A percentile compares a stretch with the other conserved stretches of the same genome.
Conservation (phyloP, 2,329 filamentous ascomycete species). For the Verticillium longisporum region DNA sequence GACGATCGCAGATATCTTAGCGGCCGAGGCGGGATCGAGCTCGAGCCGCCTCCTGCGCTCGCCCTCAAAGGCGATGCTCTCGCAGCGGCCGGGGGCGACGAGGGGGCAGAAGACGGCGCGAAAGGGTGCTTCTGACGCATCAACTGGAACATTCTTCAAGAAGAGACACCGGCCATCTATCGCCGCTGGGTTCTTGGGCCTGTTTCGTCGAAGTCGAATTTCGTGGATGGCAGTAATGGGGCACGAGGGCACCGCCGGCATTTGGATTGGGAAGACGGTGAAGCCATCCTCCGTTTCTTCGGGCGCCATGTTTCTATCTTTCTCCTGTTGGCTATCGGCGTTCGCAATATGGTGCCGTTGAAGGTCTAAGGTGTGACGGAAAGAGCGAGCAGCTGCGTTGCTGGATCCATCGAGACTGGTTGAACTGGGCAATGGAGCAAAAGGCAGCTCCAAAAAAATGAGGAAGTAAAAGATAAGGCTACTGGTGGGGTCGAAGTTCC, state of each 20-base stretch:
- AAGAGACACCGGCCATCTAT: conserved; percentile 78
- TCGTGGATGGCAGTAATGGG: conserved; percentile 64
- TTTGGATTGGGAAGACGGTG: conserved; percentile 58
- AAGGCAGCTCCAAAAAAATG: background rate
- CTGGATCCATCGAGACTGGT: background rate
- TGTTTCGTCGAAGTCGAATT: conserved; percentile 78
- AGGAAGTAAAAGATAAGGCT: background rate
- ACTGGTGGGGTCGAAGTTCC: background rate
- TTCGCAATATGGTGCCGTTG: no score
- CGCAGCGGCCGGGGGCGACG: conserved; percentile 71
- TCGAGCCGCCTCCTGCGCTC: conserved; percentile 36
- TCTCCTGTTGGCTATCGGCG: background rate
- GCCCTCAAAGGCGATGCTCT: conserved; percentile 68
- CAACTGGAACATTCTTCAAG: conserved; percentile 80
- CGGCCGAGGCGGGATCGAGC: conserved; percentile 37
- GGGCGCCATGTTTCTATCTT: background rate
- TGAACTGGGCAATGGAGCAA: background rate
- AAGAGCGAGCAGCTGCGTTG: background rate
- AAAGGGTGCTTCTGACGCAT: conserved; percentile 72
- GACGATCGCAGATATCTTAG: conserved; percentile 28
- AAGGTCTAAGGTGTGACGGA: background rate
- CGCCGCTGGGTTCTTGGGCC: conserved; percentile 67
- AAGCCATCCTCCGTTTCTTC: conserved; percentile 46
- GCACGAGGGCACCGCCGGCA: conserved; percentile 58
- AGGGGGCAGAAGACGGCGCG: conserved; percentile 68